phyloP scores from a whole-genome alignment of 1,139 yeast species.

The Hansenula sp. region DNA sequence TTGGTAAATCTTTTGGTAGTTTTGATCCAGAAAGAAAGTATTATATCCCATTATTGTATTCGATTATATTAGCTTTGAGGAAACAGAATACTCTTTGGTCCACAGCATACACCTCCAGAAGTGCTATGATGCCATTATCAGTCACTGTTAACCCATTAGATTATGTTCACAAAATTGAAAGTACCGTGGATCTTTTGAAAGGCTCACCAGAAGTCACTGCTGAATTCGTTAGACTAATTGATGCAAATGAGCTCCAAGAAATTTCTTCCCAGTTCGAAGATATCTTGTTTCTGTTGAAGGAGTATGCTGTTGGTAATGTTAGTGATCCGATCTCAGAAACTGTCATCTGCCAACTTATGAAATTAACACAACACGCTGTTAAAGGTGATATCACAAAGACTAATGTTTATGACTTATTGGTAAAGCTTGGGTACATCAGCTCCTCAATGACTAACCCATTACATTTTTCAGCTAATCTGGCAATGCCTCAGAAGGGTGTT shows the following conservation, averaged over 20 bases:
- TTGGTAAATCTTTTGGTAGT: conserved; percentile 24
- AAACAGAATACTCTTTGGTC: conserved; percentile 47
- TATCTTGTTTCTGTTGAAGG: conserved; percentile 40
- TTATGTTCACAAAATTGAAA: conserved; percentile 29
- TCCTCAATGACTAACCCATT: conserved; percentile 40
- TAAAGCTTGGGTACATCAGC: conserved; percentile 25
- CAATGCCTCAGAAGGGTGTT: conserved; percentile 37
- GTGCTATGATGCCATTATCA: conserved; percentile 37
- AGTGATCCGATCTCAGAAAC: conserved; percentile 38
- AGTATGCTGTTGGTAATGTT: conserved; percentile 47
- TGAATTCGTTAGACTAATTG: conserved; percentile 13
- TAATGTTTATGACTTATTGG: conserved; percentile 44
- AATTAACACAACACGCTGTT: conserved; percentile 7
- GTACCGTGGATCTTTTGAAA: conserved; percentile 31
- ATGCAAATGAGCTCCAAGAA: conserved; percentile 6
- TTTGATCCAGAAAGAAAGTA: conserved; percentile 2
- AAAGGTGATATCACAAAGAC: conserved; percentile 26
- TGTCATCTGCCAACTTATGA: conserved; percentile 30
- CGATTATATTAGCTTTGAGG: conserved; percentile 41
- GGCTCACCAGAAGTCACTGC: conserved; percentile 18
- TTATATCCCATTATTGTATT: conserved; percentile 33
- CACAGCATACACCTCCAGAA: conserved; percentile 20
- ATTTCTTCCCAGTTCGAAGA: conserved; percentile 30
- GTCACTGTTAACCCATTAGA: conserved; percentile 45
- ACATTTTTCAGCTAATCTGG: conserved; percentile 39